Evolutionary conservation across 1,284 basidiomycete genomes (phyloP), one percentile per base, ranked within the genome.

Genomic region (Puccinia hordei): DNA sequence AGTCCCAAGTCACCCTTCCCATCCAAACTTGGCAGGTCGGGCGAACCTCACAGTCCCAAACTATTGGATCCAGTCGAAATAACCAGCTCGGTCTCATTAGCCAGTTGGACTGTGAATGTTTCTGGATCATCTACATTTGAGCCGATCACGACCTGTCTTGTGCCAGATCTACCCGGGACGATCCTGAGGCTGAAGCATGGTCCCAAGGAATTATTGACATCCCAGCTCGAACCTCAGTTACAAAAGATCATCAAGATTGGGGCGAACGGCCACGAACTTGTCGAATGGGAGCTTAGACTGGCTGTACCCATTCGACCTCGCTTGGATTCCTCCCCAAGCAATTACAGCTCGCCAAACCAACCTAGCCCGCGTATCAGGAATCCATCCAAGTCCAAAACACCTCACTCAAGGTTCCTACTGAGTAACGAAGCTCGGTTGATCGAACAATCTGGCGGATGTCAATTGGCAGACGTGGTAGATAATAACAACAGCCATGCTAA

Each of bases 241-340:
- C 41, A 68, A 17, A 68, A 68, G 24, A 38, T 46, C 9, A 27
- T 51, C 44, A 15, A 9, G 13, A 38, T 49, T n/a, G 46, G 27
- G 9, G n/a, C 27, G 12, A n/a, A 68, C 41, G 66, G 66, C 27
- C 13, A 46, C 27, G n/a, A 46, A 17, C 46, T 30, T 13, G 41
- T 68, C 9, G 66, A 68, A 22, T 68, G 66, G 66, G 41, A 68
- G 24, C 8, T 68, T 15, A 9, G 66, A 27, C 44, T 68, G 0
- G 41, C 27, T 0, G 1, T 6, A 22, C 66, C 66, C n/a, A 49
- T 27, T 22, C 65, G 38, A 2, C 22, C 35, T 41, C 35, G 57
- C 5, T 61, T 33, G 2, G 35, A 66, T 22, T 46, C 65, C 4
- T 44, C 65, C 9, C 33, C 1, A n/a, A 41, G 38, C 22, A 66